Conservation (phyloP, 2,329 filamentous ascomycete species). For the Chrysoporthe deuterocubensis region DNA sequence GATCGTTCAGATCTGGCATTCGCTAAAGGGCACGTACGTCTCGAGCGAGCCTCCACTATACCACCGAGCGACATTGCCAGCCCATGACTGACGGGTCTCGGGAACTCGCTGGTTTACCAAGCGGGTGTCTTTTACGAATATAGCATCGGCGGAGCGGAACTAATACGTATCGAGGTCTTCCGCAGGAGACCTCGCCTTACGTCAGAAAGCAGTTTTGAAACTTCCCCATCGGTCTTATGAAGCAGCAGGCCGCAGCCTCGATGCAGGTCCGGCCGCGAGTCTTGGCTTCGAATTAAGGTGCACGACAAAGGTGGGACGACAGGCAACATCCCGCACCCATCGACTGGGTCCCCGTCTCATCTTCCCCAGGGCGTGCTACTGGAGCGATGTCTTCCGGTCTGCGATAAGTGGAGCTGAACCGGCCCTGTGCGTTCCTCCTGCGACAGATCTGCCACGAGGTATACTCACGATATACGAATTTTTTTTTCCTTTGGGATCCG, state of each 20-base stretch:
- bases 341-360: constrained; percentile 33
- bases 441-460: constrained; percentile 19
- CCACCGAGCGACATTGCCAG: background rate
- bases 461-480: background rate
- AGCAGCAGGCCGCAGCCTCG: background rate
- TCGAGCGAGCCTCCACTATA: background rate
- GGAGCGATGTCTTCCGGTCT: constrained; percentile 32
- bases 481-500: background rate
- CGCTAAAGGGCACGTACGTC: background rate
- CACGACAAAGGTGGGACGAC: constrained; percentile 12
- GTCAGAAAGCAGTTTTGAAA: background rate
- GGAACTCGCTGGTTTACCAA: background rate
- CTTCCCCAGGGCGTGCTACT: constrained; percentile 31
- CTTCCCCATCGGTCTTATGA: background rate
- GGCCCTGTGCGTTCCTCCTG: constrained; percentile 31
- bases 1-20: background rate
- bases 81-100: background rate
- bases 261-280: background rate
- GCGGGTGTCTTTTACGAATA: background rate
- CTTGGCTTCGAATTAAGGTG: constrained; percentile 27
- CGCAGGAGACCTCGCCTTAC: background rate
- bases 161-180: no score
- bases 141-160: background rate
- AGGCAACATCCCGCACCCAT: constrained; percentile 9
- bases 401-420: constrained; percentile 32